Base-by-base conservation (phyloP, 768 basidiomycete species). In the Clitopilus hobsonii region DNA sequence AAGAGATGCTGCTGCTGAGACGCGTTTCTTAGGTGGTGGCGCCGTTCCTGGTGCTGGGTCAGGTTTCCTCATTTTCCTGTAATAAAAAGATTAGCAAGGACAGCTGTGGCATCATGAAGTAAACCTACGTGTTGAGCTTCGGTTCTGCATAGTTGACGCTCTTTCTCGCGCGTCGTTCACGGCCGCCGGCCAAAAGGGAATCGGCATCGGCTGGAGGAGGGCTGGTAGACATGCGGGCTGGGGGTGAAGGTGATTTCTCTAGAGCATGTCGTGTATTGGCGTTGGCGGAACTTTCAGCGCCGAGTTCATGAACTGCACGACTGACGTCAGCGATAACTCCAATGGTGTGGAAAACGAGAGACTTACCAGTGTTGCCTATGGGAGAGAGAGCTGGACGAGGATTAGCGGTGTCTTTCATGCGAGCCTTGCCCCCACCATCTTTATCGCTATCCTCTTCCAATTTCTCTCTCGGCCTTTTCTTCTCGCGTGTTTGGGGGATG, bases 51-150 rank as follows among this genome's bases (percentile, higher is more conserved):
- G 71, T 13, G 68, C 67, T 16, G 80, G 73, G 60, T 89, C 88
- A 8, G 91, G 90, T 70, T 92, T 92, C 45, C 91, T 86, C 91
- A 93, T 92, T 82, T 93, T 93, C 47, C 89, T 91, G 63, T 41
- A 30, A 22, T 14, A 22, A 27, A 18, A 29, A 28, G 16, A n/a
- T 27, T n/a, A 6, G 62, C 56, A 60, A 49, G 23, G 51, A 41
- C 49, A 55, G 28, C 41, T 53, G 38, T 10, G 32, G 16, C 32
- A 51, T 28, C 36, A 13, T 24, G 45, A 26, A 36, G n/a, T 36
- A 29, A 25, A 82, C 85, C 51, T 65, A 90, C 89, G 89, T 93
- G 67, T 93, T 92, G 22, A 94, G 77, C 65, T 92, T 94, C 10
- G 91, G 91, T 64, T 94, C 91, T 0, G 91, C 75, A 60, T 94